phyloP scores from a whole-genome alignment of 305 asterid genomes.

The Solanum hybrid region DNA sequence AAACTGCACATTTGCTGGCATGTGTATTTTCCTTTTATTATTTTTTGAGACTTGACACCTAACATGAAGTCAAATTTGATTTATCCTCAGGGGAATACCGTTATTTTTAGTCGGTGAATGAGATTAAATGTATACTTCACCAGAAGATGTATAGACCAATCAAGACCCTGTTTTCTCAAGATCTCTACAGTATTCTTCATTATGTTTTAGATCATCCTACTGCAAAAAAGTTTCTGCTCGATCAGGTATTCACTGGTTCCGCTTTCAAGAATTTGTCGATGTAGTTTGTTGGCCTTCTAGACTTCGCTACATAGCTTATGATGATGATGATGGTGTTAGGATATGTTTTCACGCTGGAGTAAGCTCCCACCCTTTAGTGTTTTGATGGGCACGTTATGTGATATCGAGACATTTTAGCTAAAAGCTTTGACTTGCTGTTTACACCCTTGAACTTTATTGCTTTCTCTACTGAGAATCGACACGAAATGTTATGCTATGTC shows the following conservation, averaged over 20 bases:
- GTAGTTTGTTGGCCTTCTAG: not conserved
- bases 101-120: constrained; percentile 20
- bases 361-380: not conserved
- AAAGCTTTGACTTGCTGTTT: not conserved
- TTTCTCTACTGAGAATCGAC: not conserved
- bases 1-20: not conserved
- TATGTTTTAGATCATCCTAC: not conserved
- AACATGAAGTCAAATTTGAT: not conserved
- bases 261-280: not conserved
- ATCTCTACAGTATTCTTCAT: not conserved
- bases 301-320: not conserved
- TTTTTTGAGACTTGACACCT: not conserved
- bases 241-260: not conserved
- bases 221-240: not conserved
- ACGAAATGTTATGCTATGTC: not conserved
- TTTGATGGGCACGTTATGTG: not conserved
- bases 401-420: not conserved
- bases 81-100: constrained; percentile 21
- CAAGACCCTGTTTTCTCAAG: not conserved
- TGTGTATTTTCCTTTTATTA: not conserved
- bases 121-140: not conserved
- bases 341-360: not conserved
- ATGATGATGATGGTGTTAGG: not conserved
- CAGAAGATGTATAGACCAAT: not conserved
- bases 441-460: not conserved